Evolutionary conservation across 768 basidiomycete species (phyloP), one percentile per base, ranked within the genome.

Genomic region (Macrolepiota dolichaula): DNA sequence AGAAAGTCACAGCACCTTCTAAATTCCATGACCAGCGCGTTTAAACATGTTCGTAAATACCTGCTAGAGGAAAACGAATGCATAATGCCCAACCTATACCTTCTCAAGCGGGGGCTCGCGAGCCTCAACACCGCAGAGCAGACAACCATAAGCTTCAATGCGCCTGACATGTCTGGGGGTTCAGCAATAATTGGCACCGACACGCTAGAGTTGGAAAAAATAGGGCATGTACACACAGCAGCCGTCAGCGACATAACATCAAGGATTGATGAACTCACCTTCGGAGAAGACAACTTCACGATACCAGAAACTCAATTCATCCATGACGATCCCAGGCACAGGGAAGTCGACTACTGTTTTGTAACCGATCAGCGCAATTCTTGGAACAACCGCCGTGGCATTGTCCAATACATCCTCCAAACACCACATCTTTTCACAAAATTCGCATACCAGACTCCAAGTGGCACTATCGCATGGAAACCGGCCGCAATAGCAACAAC

Each of bases 121-220:
- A 24, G 51, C 15, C 40, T 66, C n/a, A 19, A 40, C 19, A 59
- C 65, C 17, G 65, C 65, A 24, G 65, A 66, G 22, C 27, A 64
- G 19, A 37, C 38, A 24, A 27, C 32, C n/a, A 38, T 61, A 0
- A 13, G 17, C 2, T 62, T 66, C 37, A 60, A 53, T 29, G 47
- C 61, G 12, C 65, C 60, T 12, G 40, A 37, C 36, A 17, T n/a
- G 5, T 35, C 46, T 6, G 29, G 42, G 1, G 11, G 37, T 2
- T 55, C 47, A 5, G 52, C 46, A 4, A 62, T 46, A 19, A 56
- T 62, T 12, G 47, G n/a, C 4, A 54, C 24, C 25, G 32, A 24
- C 2, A 22, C 11, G 19, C 22, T 62, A 3, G 3, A 35, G 15
- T 36, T 55, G 10, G 1, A 1, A 3, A 10, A 57, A 15, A 57